Evolutionary conservation across 78 protist genomes (phyloP), one percentile per base, ranked within the genome.

Genomic region (Dictyostelium purpureum): DNA sequence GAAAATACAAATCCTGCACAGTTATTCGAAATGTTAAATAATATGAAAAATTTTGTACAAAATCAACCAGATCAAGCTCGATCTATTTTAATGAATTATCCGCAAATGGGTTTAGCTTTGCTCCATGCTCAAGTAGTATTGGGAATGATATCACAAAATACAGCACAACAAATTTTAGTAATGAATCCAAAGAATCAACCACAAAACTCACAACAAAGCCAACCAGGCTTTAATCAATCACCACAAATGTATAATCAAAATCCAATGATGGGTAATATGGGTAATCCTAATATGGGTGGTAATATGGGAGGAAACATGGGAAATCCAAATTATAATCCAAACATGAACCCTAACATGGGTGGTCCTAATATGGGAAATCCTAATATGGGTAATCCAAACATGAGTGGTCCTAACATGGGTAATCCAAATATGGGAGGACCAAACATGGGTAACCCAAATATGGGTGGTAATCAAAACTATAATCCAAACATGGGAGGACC

Each of bases 41-140:
- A 73, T 26, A 66, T 85, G 77, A 85, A 85, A 35, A 69, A 37
- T 21, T 18, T 88, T 12, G 90, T 59, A n/a, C 81, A 77, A 70
- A 31, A 49, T 37, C 75, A 93, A 26, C 97, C 96, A 40, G 96
- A 88, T 14, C 79, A 76, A 40, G 96, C 96, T 21, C 49, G 96
- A 56, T 38, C 42, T 3, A n/a, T 92, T 7, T 49, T 96, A 28
- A 18, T 77, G 11, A 47, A 49, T 2, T 87, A 96, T 57, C 98
- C 98, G 6, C 95, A 87, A 28, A 21, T 96, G 63, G 87, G 95
- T 1, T 82, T 81, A 16, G 97, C 96, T 19, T 57, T 96, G 3
- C 49, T 96, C 26, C 92, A 90, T 57, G 93, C 95, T 6, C 95
- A 90, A n/a, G 85, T 77, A 2, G 43, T 43, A 10, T 21, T 90